A percentile compares a stretch with the other conserved stretches of the same genome.
Conservation (phyloP, 1,139 yeast genomes). For the Nakaseomyces kungkrabaensis region DNA sequence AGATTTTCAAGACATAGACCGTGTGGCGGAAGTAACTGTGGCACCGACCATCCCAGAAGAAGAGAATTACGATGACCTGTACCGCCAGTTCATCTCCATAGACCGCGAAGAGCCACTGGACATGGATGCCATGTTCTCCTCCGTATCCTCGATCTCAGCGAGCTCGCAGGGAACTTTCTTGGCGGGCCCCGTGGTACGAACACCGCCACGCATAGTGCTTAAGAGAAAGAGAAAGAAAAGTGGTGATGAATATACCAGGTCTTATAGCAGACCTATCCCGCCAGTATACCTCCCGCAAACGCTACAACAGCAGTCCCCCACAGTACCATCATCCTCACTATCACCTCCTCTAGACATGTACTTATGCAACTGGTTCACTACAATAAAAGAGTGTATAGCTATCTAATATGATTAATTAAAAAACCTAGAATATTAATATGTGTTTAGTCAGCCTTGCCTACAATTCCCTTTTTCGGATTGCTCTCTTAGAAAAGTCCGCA, state of each 20-base stretch:
- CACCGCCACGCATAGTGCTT: background rate
- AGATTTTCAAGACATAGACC: constrained; percentile 1
- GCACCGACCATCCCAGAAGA: constrained; percentile 1
- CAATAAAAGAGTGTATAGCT: background rate
- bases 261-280: background rate
- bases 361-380: background rate
- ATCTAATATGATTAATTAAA: no score
- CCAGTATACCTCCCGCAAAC: background rate
- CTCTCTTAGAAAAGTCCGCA: no score
- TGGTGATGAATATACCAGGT: background rate
- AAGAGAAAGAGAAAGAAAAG: background rate
- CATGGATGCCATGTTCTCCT: background rate
- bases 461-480: no score
- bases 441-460: no score
- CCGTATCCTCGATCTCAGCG: background rate
- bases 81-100: background rate
- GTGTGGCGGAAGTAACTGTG: background rate
- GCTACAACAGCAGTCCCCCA: background rate
- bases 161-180: background rate
- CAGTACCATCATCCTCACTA: no score
- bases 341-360: no score
- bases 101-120: background rate
- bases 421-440: no score
- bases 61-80: background rate
- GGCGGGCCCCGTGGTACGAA: background rate